Base-by-base conservation (phyloP, 1,284 basidiomycete genomes). In the Heliocybe sulcata region DNA sequence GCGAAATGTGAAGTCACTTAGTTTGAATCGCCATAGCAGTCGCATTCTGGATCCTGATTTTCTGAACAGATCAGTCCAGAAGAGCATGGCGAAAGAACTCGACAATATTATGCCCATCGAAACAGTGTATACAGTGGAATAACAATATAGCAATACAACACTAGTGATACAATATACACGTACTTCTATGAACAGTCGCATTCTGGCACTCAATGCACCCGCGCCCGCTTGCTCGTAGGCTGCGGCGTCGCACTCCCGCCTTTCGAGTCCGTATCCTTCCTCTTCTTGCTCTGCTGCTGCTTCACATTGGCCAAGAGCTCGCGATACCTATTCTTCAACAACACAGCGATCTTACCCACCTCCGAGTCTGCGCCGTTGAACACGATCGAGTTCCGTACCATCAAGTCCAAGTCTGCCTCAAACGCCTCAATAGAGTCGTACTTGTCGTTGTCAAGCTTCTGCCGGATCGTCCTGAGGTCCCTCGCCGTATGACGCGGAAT, bases 331-430 rank as follows among this genome's bases (percentile, higher is more conserved):
- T 77, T 72, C 51, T 72, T 71, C 54, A 84, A 63, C 25, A 65
- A 60, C n/a, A 71, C 61, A n/a, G 87, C 77, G 45, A 86, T 71
- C 53, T 72, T 69, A 9, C 87, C 85, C 4, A 95, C 87, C 55
- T 89, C 88, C 3, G 87, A 90, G 47, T 88, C 84, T 0, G 73
- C 72, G 1, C 89, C 89, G 64, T 97, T 97, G 77, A 94, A 97
- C 49, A 77, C 81, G 67, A 90, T 81, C 35, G 92, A 91, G 66
- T 96, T 97, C 57, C 80, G 68, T 54, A 92, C 71, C 92, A 97
- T 95, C 35, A 95, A 76, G 53, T 86, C 81, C 56, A 94, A 71
- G 66, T 97, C 94, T 9, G 82, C 84, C 63, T 91, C 88, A 61
- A 95, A 86, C 0, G 80, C 82, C 35, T 89, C 87, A 42, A 86